Evolutionary conservation across 768 basidiomycete genomes (phyloP).

Genomic region (Rhizopogon salebrosus): DNA sequence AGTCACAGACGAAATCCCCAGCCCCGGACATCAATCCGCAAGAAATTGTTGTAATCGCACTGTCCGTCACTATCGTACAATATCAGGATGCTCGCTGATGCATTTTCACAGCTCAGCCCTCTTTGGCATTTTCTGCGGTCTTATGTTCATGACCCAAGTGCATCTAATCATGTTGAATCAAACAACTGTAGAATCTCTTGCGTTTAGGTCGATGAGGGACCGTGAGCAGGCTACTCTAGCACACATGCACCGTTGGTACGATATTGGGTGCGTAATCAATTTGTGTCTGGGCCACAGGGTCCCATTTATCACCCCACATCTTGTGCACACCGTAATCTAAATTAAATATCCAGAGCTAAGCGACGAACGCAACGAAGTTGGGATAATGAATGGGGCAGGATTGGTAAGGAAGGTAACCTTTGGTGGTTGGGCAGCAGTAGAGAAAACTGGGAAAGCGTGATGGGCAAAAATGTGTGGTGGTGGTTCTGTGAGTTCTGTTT

Average conservation of each 20-base stretch:
- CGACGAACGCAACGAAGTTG: slow-evolving; percentile 43
- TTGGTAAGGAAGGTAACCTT: slow-evolving; percentile 72
- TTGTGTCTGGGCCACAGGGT: neutral
- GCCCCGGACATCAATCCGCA: slow-evolving; percentile 51
- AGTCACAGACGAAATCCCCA: slow-evolving; percentile 14
- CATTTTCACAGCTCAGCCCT: slow-evolving; percentile 48
- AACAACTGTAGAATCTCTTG: slow-evolving; percentile 80
- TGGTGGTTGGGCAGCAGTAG: slow-evolving; percentile 74
- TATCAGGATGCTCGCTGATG: slow-evolving; percentile 8
- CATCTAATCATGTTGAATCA: slow-evolving; percentile 56
- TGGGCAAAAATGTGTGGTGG: slow-evolving; percentile 63
- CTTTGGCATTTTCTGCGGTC: slow-evolving; percentile 64
- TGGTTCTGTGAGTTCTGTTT: slow-evolving; percentile 70
- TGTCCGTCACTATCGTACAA: slow-evolving; percentile 45
- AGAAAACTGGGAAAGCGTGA: slow-evolving; percentile 74
- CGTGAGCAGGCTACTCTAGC: slow-evolving; percentile 51
- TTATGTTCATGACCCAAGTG: slow-evolving; percentile 55
- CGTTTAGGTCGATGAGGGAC: slow-evolving; percentile 53
- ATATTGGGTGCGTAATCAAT: slow-evolving; percentile 41
- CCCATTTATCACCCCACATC: no score
- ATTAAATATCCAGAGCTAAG: slow-evolving; percentile 40
- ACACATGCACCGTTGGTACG: slow-evolving; percentile 49
- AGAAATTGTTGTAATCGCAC: slow-evolving; percentile 62
- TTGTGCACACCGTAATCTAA: no score
- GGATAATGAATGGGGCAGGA: slow-evolving; percentile 79